Percentiles rank a stretch among this genome's conserved stretches.
phyloP scores from a whole-genome alignment of 345 rosid species.

The Linum tenue region DNA sequence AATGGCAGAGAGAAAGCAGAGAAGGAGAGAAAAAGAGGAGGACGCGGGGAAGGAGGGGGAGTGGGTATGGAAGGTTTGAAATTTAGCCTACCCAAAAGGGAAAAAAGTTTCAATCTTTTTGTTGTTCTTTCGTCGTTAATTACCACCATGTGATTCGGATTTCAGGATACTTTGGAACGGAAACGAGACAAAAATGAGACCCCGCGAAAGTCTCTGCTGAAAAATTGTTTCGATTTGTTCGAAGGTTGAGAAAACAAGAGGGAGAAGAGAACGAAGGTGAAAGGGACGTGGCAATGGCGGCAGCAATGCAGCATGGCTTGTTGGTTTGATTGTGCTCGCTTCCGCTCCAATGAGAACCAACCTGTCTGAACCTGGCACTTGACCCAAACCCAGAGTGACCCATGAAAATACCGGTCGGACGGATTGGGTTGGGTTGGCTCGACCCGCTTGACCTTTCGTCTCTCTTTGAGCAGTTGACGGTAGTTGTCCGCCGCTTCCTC shows the following conservation, averaged over 20 bases:
- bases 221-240: neutral
- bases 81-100: neutral
- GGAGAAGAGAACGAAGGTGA: slow-evolving; percentile 1
- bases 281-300: neutral
- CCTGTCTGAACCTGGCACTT: too few relatives aligned
- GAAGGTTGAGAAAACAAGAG: neutral
- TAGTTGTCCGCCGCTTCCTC: too few relatives aligned
- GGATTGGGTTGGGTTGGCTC: neutral
- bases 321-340: too few relatives aligned
- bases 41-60: slow-evolving; percentile 2
- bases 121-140: neutral
- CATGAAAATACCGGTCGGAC: neutral
- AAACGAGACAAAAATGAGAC: neutral
- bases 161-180: neutral
- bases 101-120: neutral
- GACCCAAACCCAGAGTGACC: neutral
- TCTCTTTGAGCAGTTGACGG: too few relatives aligned
- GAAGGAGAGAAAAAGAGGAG: slow-evolving; percentile 3
- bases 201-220: neutral
- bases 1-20: neutral
- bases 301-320: too few relatives aligned
- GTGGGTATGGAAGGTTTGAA: neutral
- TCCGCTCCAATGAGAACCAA: too few relatives aligned
- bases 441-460: too few relatives aligned
- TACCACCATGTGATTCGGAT: neutral